Evolutionary conservation across 768 basidiomycete species (phyloP).

Genomic region (Hypsizygus marmoreus): DNA sequence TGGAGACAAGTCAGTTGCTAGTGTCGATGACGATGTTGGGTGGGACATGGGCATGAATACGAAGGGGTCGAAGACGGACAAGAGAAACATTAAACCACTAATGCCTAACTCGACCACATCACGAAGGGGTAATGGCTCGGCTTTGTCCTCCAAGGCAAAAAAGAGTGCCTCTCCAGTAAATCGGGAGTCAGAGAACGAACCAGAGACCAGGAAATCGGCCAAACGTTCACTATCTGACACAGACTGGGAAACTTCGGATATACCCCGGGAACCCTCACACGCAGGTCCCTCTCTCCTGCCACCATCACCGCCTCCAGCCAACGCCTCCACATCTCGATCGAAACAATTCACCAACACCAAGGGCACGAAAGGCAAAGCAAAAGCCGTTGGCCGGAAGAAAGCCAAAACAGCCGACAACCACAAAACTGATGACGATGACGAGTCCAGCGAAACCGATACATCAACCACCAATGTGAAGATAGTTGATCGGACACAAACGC

Average conservation of each 20-base stretch:
- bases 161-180: neutral
- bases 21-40: slow-evolving; percentile 10
- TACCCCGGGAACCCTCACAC: slow-evolving; percentile 2
- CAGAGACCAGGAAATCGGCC: slow-evolving; percentile 19
- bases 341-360: slow-evolving; percentile 34
- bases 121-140: neutral
- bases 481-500: slow-evolving; percentile 27
- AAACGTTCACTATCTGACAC: slow-evolving; percentile 47
- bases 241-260: slow-evolving; percentile 26
- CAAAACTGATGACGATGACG: slow-evolving; percentile 27
- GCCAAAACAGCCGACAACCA: slow-evolving; percentile 38
- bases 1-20: slow-evolving; percentile 5
- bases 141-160: neutral
- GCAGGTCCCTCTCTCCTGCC: slow-evolving; percentile 49
- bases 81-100: slow-evolving; percentile 3
- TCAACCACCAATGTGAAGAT: slow-evolving; percentile 35
- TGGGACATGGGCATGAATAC: slow-evolving; percentile 8
- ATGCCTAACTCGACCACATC: slow-evolving; percentile 3
- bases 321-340: slow-evolving; percentile 22
- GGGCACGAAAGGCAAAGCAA: slow-evolving; percentile 38
- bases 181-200: neutral
- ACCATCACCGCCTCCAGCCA: slow-evolving; percentile 65
- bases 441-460: slow-evolving; percentile 29
- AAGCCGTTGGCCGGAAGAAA: slow-evolving; percentile 46
- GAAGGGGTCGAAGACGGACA: neutral